Conservation (phyloP, 345 rosid genomes). For the Odontarrhena argentea region DNA sequence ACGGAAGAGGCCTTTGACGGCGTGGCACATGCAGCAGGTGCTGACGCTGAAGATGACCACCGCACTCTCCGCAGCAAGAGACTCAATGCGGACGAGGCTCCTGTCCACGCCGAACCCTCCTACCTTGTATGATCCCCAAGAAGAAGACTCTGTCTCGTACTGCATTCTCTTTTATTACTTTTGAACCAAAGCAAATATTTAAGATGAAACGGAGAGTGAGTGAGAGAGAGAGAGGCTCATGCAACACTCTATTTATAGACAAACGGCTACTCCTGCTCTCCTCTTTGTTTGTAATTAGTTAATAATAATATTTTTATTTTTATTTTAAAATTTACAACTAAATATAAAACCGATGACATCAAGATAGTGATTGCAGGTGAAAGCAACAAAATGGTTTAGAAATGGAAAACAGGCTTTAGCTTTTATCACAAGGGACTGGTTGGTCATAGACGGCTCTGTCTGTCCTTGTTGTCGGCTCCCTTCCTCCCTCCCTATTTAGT, state of each 20-base stretch:
- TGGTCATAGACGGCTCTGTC: conserved; percentile 64
- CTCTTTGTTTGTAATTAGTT: too few species aligned
- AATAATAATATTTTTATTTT: too few species aligned
- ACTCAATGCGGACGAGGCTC: conserved; percentile 57
- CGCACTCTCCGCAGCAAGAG: conserved; percentile 77
- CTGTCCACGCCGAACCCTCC: conserved; percentile 40
- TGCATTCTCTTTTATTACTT: conserved; percentile 45
- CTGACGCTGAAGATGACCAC: conserved; percentile 92
- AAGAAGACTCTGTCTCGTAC: conserved; percentile 48
- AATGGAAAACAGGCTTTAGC: conserved; percentile 50
- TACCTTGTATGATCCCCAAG: conserved; percentile 54
- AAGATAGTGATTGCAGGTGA: conserved; percentile 29
- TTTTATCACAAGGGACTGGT: conserved; percentile 48
- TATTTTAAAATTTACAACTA: too few species aligned
- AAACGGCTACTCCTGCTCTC: too few species aligned
- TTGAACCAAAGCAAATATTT: too few species aligned
- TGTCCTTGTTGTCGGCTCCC: conserved; percentile 60
- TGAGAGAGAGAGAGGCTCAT: too few species aligned
- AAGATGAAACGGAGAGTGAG: too few species aligned
- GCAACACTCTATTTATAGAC: too few species aligned
- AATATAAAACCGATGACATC: conserved; percentile 9
- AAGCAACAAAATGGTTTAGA: not conserved
- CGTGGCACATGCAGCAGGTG: conserved; percentile 97
- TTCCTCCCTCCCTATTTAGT: conserved; percentile 6
- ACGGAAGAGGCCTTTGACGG: conserved; percentile 75